Evolutionary conservation across 1,284 basidiomycete genomes (phyloP).

Genomic region (Microbotryomycetes sp.): DNA sequence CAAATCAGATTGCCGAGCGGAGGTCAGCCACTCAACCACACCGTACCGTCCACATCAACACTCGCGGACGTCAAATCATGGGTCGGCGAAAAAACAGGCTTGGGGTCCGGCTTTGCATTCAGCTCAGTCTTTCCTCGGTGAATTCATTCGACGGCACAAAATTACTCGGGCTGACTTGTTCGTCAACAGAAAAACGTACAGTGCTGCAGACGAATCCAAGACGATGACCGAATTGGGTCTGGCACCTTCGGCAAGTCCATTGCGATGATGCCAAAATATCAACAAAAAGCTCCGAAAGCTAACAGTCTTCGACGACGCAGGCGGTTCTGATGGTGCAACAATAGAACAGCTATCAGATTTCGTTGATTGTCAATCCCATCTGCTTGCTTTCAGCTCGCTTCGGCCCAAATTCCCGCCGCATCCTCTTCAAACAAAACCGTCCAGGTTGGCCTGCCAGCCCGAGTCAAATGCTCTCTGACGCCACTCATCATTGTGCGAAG

Average conservation of each 20-base stretch:
- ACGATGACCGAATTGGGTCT: slow-evolving; percentile 63
- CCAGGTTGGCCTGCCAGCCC: too few relatives aligned
- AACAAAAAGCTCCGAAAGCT: too few relatives aligned
- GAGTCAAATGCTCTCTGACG: too few relatives aligned
- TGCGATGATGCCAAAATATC: not conserved
- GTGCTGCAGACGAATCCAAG: slow-evolving; percentile 56
- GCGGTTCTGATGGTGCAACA: too few relatives aligned
- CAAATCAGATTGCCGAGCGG: slow-evolving; percentile 71
- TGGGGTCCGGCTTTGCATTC: slow-evolving; percentile 56
- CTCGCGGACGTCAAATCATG: slow-evolving; percentile 78
- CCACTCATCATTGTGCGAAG: too few relatives aligned
- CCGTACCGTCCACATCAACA: slow-evolving; percentile 65
- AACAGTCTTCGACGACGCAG: too few relatives aligned
- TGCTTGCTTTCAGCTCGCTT: too few relatives aligned
- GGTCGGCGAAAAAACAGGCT: slow-evolving; percentile 67
- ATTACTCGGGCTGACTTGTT: slow-evolving; percentile 1
- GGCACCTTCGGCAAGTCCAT: slow-evolving; percentile 57
- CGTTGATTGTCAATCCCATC: too few relatives aligned
- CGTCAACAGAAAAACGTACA: slow-evolving; percentile 57
- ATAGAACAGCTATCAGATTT: too few relatives aligned
- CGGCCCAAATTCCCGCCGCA: too few relatives aligned
- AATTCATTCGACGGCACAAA: slow-evolving; percentile 30
- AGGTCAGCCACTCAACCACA: slow-evolving; percentile 69
- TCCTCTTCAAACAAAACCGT: too few relatives aligned
- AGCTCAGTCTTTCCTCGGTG: slow-evolving; percentile 72